A percentile compares a stretch with the other conserved stretches of the same genome.
phyloP scores from a whole-genome alignment of 768 basidiomycete species.

The Sistotremastrum suecicum region DNA sequence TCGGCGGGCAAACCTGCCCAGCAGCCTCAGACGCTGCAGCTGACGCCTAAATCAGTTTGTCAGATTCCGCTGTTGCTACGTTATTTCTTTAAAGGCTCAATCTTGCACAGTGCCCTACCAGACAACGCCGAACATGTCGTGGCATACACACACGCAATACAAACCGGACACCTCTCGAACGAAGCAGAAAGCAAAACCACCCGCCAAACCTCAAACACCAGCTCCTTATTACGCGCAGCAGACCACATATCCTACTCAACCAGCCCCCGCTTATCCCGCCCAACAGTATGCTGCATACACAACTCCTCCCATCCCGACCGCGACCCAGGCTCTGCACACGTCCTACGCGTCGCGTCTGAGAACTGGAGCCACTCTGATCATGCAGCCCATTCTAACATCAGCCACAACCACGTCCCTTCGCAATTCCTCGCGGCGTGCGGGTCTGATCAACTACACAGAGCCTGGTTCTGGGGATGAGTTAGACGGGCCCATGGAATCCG shows the following conservation, averaged over 20 bases:
- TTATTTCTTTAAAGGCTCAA: slow-evolving; percentile 12
- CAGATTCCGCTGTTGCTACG: background rate
- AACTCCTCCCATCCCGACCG: slow-evolving; percentile 29
- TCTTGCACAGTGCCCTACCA: slow-evolving; percentile 7
- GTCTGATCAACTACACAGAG: slow-evolving; percentile 77
- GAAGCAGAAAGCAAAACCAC: slow-evolving; percentile 23
- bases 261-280: slow-evolving; percentile 33
- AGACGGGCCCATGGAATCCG: slow-evolving; percentile 68
- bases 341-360: slow-evolving; percentile 84
- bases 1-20: slow-evolving; percentile 9
- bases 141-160: slow-evolving; percentile 2
- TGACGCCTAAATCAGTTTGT: slow-evolving; percentile 20
- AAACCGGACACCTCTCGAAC: slow-evolving; percentile 19
- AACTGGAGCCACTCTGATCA: slow-evolving; percentile 77
- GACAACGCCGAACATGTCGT: background rate
- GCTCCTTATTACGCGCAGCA: slow-evolving; percentile 12
- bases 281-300: slow-evolving; percentile 3
- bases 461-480: slow-evolving; percentile 73
- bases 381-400: slow-evolving; percentile 65
- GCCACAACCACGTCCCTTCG: slow-evolving; percentile 22
- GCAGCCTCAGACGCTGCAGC: slow-evolving; percentile 19
- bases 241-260: slow-evolving; percentile 25
- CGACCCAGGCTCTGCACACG: slow-evolving; percentile 58
- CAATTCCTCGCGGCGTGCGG: slow-evolving; percentile 30
- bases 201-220: slow-evolving; percentile 12